Evolutionary conservation across 1,139 yeast species (phyloP).

Genomic region (Geotrichum reessii): DNA sequence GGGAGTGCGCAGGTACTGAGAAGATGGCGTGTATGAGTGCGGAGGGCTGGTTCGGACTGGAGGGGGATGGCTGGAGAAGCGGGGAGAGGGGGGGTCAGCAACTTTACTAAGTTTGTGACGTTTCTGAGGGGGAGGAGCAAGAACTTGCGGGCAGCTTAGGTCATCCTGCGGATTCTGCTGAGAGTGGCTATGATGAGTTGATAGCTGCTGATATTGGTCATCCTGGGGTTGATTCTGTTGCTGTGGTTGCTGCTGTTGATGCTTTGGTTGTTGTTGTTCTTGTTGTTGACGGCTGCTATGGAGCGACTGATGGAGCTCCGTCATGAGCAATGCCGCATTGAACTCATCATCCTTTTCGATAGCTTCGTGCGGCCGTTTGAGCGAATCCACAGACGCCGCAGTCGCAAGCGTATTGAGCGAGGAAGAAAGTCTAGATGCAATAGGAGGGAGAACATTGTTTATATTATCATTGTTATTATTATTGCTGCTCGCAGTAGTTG

Average conservation of each 20-base stretch:
- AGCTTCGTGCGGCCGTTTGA: constrained; percentile 2
- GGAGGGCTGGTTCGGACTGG: background rate
- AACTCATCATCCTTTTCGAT: constrained; percentile 23
- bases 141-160: no score
- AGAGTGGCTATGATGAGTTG: no score
- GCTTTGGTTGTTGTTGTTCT: background rate
- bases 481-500: background rate
- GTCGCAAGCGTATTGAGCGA: constrained; percentile 12
- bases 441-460: background rate
- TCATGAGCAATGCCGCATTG: constrained; percentile 30
- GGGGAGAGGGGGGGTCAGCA: background rate
- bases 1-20: background rate
- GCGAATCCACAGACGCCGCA: constrained; percentile 13
- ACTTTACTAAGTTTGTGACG: background rate
- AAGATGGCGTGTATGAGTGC: constrained; percentile 9
- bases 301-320: constrained; percentile 28
- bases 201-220: no score
- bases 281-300: background rate
- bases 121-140: background rate
- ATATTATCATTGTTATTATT: no score
- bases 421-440: background rate
- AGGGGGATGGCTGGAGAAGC: background rate
- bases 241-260: background rate
- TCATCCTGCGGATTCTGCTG: no score
- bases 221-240: background rate